Conservation (phyloP, 345 rosid genomes). For the Murraya koenigii region DNA sequence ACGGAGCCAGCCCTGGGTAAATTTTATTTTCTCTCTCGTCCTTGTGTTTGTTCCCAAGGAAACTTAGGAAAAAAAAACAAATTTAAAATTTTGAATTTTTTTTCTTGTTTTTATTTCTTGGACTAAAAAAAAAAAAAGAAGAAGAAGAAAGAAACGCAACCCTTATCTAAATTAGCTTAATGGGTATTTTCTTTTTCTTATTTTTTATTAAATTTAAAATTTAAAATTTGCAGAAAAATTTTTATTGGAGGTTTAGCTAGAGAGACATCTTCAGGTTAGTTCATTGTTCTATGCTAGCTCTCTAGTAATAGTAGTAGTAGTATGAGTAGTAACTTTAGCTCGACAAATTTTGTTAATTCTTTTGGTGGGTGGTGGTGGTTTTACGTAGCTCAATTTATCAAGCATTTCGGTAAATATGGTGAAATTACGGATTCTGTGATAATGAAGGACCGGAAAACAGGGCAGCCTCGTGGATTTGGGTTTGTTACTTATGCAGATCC, state of each 20-base stretch:
- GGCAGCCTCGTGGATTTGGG: slow-evolving; percentile 96
- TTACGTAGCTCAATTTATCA: slow-evolving; percentile 65
- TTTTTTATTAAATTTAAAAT: slow-evolving; percentile 17
- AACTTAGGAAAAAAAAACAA: neutral
- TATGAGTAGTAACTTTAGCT: slow-evolving; percentile 20
- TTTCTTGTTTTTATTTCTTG: neutral
- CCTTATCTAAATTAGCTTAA: neutral
- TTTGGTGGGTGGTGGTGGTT: slow-evolving; percentile 19
- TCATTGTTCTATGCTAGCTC: slow-evolving; percentile 18
- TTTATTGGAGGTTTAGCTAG: slow-evolving; percentile 89
- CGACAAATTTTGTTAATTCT: slow-evolving; percentile 1
- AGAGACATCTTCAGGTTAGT: slow-evolving; percentile 74
- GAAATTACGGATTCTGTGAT: slow-evolving; percentile 95
- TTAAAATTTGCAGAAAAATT: slow-evolving; percentile 66
- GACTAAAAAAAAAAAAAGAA: too few species aligned
- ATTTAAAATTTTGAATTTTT: neutral
- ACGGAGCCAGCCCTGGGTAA: slow-evolving; percentile 78
- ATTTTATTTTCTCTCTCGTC: neutral
- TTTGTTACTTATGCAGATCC: slow-evolving; percentile 92
- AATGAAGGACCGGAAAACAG: slow-evolving; percentile 91
- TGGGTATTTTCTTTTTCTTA: neutral
- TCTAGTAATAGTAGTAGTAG: neutral
- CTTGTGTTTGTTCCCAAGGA: slow-evolving; percentile 13
- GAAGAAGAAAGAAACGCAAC: too few species aligned
- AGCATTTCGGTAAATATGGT: slow-evolving; percentile 85